Conservation (phyloP, 2,329 filamentous ascomycete species). For the Knufia fluminis region DNA sequence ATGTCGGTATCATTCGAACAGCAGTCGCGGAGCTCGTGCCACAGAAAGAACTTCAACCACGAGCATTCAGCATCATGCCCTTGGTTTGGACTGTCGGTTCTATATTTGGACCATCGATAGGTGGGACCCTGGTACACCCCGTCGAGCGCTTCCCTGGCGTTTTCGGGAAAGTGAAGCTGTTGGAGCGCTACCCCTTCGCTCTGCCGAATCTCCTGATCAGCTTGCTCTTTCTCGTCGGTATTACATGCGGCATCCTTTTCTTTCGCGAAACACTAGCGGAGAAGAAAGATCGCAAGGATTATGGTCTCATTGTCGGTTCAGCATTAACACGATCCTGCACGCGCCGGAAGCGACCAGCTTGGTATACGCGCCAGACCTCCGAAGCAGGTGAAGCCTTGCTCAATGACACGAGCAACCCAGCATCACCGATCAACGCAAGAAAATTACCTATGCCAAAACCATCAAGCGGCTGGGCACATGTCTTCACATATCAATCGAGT, state of each 20-base stretch:
- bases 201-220: constrained; percentile 75
- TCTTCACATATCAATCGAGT: constrained; percentile 64
- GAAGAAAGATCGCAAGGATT: constrained; percentile 60
- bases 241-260: constrained; percentile 66
- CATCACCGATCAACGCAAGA: constrained; percentile 9
- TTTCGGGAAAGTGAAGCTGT: constrained; percentile 58
- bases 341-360: constrained; percentile 12
- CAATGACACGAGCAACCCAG: constrained; percentile 12
- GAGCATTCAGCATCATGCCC: constrained; percentile 89
- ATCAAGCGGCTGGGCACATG: constrained; percentile 45
- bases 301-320: constrained; percentile 64
- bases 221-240: constrained; percentile 67
- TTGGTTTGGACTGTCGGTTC: constrained; percentile 79
- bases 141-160: constrained; percentile 61
- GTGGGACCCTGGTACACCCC: constrained; percentile 76
- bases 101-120: constrained; percentile 80
- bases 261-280: constrained; percentile 75
- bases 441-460: constrained; percentile 11
- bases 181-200: constrained; percentile 70
- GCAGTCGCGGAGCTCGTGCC: constrained; percentile 91
- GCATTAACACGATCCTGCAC: constrained; percentile 45
- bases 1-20: constrained; percentile 85
- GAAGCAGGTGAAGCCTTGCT: constrained; percentile 29
- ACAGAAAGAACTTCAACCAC: constrained; percentile 73
- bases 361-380: constrained; percentile 11